Evolutionary conservation across 2,329 filamentous ascomycete genomes (phyloP).

Genomic region (Periconia digitata): DNA sequence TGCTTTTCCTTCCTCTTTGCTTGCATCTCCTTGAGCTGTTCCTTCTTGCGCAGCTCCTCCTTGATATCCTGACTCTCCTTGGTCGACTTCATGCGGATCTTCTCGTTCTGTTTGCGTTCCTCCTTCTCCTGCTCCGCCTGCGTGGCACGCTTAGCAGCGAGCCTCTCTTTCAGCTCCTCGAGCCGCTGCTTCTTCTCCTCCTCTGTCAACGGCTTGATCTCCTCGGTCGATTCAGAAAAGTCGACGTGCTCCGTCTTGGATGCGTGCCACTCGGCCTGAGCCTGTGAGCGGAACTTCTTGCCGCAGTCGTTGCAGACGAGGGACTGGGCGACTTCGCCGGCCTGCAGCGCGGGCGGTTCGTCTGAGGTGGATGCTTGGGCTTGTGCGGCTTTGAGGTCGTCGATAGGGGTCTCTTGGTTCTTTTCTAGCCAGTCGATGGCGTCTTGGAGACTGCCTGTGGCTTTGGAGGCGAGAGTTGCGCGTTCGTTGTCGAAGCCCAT

Average conservation of each 20-base stretch:
- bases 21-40: slow-evolving; percentile 88
- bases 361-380: slow-evolving; percentile 40
- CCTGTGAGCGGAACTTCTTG: slow-evolving; percentile 82
- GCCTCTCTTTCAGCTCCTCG: slow-evolving; percentile 69
- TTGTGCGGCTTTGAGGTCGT: slow-evolving; percentile 67
- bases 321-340: slow-evolving; percentile 72
- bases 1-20: slow-evolving; percentile 86
- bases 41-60: slow-evolving; percentile 83
- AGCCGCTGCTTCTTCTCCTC: slow-evolving; percentile 86
- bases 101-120: slow-evolving; percentile 82
- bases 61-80: slow-evolving; percentile 87
- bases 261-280: slow-evolving; percentile 86
- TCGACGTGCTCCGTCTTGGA: slow-evolving; percentile 87
- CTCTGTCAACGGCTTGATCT: slow-evolving; percentile 85
- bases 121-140: slow-evolving; percentile 75
- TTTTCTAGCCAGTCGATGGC: slow-evolving; percentile 94
- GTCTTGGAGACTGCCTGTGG: slow-evolving; percentile 76
- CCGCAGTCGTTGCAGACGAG: slow-evolving; percentile 93
- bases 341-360: slow-evolving; percentile 66
- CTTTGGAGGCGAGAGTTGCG: slow-evolving; percentile 81
- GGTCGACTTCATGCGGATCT: slow-evolving; percentile 82
- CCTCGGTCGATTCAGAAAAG: slow-evolving; percentile 91
- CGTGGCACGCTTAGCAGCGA: slow-evolving; percentile 70
- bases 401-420: slow-evolving; percentile 83
- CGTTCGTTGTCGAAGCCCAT: slow-evolving; percentile 83